Evolutionary conservation across 2,329 filamentous ascomycete genomes (phyloP).

Genomic region (Calonectria pseudoturangicola): DNA sequence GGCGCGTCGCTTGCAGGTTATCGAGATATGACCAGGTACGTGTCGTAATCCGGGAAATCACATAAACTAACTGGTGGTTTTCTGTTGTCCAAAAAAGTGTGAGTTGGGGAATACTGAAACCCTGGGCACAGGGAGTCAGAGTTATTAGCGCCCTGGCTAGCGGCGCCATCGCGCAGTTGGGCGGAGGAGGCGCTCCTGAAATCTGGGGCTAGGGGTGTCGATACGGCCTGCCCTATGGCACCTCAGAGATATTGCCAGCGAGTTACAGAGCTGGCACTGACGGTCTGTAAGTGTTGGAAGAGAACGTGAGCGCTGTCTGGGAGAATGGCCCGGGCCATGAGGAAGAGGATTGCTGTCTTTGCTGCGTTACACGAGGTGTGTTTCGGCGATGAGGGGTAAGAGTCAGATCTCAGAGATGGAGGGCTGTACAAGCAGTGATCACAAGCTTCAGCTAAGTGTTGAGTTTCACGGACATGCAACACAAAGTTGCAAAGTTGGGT

Average conservation of each 20-base stretch:
- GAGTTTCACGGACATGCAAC: conserved; percentile 22
- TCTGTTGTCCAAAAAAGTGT: conserved; percentile 32
- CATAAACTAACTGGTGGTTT: conserved; percentile 22
- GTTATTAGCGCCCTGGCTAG: conserved; percentile 40
- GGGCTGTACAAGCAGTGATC: conserved; percentile 8
- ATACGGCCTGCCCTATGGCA: conserved; percentile 37
- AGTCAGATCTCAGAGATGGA: conserved; percentile 9
- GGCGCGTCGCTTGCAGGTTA: neutral
- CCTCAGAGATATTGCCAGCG: conserved; percentile 21
- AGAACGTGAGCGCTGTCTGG: neutral
- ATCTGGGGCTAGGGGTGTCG: conserved; percentile 53
- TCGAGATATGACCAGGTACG: conserved; percentile 8
- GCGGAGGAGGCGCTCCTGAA: conserved; percentile 52
- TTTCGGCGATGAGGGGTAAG: conserved; percentile 21
- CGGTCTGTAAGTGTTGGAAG: neutral
- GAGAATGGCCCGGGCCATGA: neutral
- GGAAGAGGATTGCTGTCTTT: neutral
- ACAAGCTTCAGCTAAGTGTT: conserved; percentile 31
- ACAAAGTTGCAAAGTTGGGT: conserved; percentile 23
- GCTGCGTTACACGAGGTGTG: conserved; percentile 20
- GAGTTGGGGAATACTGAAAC: conserved; percentile 44
- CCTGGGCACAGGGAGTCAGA: conserved; percentile 35
- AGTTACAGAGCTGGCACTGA: conserved; percentile 3
- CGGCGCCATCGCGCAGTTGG: conserved; percentile 36
- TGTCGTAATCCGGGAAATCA: conserved; percentile 20